phyloP scores from a whole-genome alignment of 1,284 basidiomycete genomes.

The Pseudozyma flocculosa region DNA sequence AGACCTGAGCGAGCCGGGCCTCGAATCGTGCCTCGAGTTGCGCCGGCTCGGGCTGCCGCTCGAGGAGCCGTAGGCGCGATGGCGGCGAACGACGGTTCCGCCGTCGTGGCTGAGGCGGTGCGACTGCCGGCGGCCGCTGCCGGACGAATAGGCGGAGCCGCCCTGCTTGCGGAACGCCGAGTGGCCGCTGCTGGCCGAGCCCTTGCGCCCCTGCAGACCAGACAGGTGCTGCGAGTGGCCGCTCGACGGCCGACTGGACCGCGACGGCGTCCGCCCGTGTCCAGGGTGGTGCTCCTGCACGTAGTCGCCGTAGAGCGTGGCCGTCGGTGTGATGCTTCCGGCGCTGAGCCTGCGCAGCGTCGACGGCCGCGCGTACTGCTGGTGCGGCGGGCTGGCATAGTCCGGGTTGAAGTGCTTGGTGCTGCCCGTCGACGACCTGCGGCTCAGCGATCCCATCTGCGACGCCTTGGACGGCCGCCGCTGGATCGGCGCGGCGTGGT shows the following conservation, averaged over 20 bases:
- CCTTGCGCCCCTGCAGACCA: constrained; percentile 35
- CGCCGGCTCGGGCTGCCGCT: constrained; percentile 29
- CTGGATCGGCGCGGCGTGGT: constrained; percentile 5
- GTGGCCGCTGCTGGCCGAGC: constrained; percentile 38
- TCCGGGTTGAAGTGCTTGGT: constrained; percentile 18
- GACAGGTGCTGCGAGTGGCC: constrained; percentile 32
- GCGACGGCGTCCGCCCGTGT: constrained; percentile 5
- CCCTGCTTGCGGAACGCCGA: constrained; percentile 24
- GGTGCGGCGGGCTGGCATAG: constrained; percentile 7
- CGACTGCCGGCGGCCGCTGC: constrained; percentile 29
- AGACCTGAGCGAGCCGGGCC: constrained; percentile 30
- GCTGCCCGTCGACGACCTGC: constrained; percentile 39
- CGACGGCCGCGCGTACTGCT: constrained; percentile 26
- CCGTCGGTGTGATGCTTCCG: constrained; percentile 52
- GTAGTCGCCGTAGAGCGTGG: constrained; percentile 31
- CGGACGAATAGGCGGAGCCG: constrained; percentile 30
- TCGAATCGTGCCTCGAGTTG: constrained; percentile 24
- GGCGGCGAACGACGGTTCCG: constrained; percentile 40
- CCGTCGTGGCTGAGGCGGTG: constrained; percentile 36
- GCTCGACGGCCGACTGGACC: constrained; percentile 41
- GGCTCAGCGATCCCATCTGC: constrained; percentile 31
- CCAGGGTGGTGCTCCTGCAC: constrained; percentile 5
- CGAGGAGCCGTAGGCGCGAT: constrained; percentile 33
- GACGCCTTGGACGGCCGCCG: constrained; percentile 21
- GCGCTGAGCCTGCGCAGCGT: constrained; percentile 43